phyloP scores from a whole-genome alignment of 2,329 filamentous ascomycete species.

The Ustulina deusta region DNA sequence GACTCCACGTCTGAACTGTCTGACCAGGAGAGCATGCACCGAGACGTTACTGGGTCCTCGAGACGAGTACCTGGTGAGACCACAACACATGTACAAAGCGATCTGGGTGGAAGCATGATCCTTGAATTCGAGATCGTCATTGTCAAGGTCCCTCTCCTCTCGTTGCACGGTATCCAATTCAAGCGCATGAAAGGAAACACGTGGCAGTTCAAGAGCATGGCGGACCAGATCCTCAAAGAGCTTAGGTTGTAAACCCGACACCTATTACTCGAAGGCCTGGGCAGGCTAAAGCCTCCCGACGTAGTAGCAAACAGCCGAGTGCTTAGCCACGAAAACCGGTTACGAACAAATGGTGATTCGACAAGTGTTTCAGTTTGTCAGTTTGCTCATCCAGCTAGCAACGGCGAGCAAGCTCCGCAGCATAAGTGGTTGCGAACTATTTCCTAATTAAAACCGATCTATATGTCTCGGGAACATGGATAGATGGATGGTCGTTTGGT shows the following conservation, averaged over 20 bases:
- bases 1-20: constrained; percentile 90
- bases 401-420: constrained; percentile 5
- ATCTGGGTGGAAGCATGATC: constrained; percentile 85
- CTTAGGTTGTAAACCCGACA: constrained; percentile 72
- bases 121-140: constrained; percentile 96
- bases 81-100: constrained; percentile 89
- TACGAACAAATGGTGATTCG: constrained; percentile 2
- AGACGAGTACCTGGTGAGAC: constrained; percentile 83
- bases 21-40: constrained; percentile 74
- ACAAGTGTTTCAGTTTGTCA: constrained; percentile 13
- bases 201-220: constrained; percentile 99
- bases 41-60: constrained; percentile 63
- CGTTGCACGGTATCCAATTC: constrained; percentile 95
- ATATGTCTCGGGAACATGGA: constrained; percentile 33
- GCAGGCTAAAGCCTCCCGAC: constrained; percentile 16
- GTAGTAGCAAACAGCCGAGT: background rate
- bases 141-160: constrained; percentile 94
- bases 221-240: constrained; percentile 91
- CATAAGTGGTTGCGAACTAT: constrained; percentile 23
- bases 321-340: background rate
- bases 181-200: constrained; percentile 96
- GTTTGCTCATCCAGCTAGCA: constrained; percentile 3
- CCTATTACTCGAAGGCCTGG: constrained; percentile 7
- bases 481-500: constrained; percentile 36
- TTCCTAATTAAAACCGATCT: constrained; percentile 32